Evolutionary conservation across 805 yeast genomes (phyloP).

Genomic region (Candida palmyrensis): DNA sequence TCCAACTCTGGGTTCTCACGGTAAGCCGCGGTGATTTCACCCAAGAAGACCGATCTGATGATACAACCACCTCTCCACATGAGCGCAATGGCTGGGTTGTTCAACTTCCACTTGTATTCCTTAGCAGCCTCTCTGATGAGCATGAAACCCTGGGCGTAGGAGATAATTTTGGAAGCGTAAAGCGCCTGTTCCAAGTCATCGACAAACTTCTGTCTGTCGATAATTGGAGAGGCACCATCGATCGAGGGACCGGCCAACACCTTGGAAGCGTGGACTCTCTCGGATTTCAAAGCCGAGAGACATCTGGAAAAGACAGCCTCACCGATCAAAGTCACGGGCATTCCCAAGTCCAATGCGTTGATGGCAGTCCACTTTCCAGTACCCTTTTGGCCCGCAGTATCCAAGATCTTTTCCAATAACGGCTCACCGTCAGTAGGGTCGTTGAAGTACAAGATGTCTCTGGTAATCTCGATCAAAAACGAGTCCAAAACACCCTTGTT

Average conservation of each 20-base stretch:
- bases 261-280: conserved; percentile 83
- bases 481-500: conserved; percentile 97
- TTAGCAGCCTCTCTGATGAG: conserved; percentile 96
- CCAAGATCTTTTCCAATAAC: conserved; percentile 92
- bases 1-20: conserved; percentile 89
- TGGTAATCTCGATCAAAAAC: conserved; percentile 93
- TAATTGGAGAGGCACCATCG: conserved; percentile 53
- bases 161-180: conserved; percentile 96
- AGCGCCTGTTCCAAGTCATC: conserved; percentile 97
- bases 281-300: conserved; percentile 85
- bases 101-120: conserved; percentile 94
- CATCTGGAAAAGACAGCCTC: conserved; percentile 98
- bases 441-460: conserved; percentile 85
- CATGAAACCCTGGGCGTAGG: conserved; percentile 99
- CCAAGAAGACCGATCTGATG: conserved; percentile 97
- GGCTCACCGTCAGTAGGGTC: conserved; percentile 86
- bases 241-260: conserved; percentile 74
- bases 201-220: conserved; percentile 77
- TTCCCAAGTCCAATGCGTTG: conserved; percentile 95
- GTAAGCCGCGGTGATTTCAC: conserved; percentile 95
- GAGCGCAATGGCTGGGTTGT: conserved; percentile 96
- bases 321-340: conserved; percentile 97
- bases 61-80: conserved; percentile 99
- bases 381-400: conserved; percentile 98
- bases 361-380: conserved; percentile 99